Conservation (phyloP, 2,329 filamentous ascomycete species). For the Exophiala xenobiotica region DNA sequence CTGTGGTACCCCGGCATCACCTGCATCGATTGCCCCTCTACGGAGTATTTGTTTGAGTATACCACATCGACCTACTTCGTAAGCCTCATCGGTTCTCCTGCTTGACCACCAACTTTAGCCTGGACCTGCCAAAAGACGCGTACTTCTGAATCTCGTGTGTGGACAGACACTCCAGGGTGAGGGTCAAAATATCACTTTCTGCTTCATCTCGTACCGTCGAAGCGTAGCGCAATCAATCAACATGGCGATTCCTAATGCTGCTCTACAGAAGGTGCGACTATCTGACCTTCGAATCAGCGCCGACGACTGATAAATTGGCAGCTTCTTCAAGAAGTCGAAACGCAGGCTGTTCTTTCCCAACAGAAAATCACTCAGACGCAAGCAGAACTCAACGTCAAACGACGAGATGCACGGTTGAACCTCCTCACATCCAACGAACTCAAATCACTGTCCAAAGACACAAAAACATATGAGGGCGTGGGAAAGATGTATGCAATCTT, state of each 20-base stretch:
- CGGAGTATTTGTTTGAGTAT: too few relatives aligned
- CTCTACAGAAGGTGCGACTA: conserved; percentile 78
- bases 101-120: too few relatives aligned
- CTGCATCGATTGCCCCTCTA: too few relatives aligned
- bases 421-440: conserved; percentile 85
- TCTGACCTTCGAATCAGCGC: neutral
- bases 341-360: conserved; percentile 81
- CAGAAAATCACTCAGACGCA: conserved; percentile 88
- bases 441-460: conserved; percentile 69
- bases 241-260: conserved; percentile 94
- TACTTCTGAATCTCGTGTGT: too few relatives aligned
- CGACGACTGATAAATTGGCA: conserved; percentile 40
- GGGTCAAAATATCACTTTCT: conserved; percentile 7
- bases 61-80: too few relatives aligned
- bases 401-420: conserved; percentile 82
- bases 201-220: neutral
- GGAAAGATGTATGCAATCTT: conserved; percentile 79
- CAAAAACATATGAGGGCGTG: conserved; percentile 87
- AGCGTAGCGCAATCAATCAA: conserved; percentile 30
- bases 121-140: too few relatives aligned
- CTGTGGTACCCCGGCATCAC: neutral
- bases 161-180: conserved; percentile 1
- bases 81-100: too few relatives aligned
- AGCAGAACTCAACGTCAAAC: conserved; percentile 79
- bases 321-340: conserved; percentile 92